A percentile compares a stretch with the other conserved stretches of the same genome.
phyloP scores from a whole-genome alignment of 176 grass and related monocot genomes.

The Musa itinerans region DNA sequence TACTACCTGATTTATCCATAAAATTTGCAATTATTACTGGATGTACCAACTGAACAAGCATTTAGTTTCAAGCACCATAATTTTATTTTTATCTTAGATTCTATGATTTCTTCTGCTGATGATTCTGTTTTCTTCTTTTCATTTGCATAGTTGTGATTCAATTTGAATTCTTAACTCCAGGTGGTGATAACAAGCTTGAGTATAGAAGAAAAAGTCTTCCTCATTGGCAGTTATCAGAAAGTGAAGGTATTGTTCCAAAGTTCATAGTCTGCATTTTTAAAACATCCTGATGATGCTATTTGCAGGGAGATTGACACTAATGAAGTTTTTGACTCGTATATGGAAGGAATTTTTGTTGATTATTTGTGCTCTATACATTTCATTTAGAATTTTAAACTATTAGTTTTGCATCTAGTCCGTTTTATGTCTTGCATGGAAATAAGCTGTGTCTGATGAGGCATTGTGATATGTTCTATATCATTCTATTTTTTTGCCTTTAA shows the following conservation, averaged over 20 bases:
- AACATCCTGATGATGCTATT: not conserved
- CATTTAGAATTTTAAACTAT: too few relatives aligned
- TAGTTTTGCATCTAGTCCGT: too few relatives aligned
- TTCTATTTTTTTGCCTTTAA: too few relatives aligned
- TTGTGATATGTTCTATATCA: too few relatives aligned
- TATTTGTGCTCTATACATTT: too few relatives aligned
- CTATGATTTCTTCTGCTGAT: not conserved
- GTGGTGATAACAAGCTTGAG: conserved; percentile 83
- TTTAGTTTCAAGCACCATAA: too few relatives aligned
- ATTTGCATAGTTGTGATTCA: not conserved
- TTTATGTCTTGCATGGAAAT: too few relatives aligned
- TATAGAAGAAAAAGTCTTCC: conserved; percentile 54
- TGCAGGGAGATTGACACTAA: not conserved
- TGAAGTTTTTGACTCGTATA: not conserved
- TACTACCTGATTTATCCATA: too few relatives aligned
- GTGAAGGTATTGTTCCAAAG: conserved; percentile 39
- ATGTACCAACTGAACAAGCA: too few relatives aligned
- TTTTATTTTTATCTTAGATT: too few relatives aligned
- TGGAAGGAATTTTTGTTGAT: not conserved
- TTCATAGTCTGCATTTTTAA: not conserved
- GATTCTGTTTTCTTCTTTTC: not conserved
- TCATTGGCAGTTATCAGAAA: conserved; percentile 88
- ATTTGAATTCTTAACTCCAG: conserved; percentile 38
- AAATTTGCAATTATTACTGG: too few relatives aligned
- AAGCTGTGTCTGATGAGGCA: too few relatives aligned